phyloP scores from a whole-genome alignment of 2,329 filamentous ascomycete genomes.

The Epichloe scottii region DNA sequence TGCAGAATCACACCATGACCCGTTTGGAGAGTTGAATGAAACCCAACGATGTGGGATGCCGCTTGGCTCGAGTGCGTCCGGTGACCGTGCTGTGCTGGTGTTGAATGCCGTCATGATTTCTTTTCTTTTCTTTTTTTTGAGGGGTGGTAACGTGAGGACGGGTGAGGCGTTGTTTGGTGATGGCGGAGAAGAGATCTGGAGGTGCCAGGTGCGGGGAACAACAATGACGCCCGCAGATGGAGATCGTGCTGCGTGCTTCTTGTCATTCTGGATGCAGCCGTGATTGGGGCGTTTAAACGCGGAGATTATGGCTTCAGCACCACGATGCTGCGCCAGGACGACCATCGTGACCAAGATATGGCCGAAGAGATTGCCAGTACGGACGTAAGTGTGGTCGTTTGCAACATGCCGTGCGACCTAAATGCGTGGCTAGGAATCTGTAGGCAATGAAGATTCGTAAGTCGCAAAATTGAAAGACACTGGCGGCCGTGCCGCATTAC shows the following conservation, averaged over 20 bases:
- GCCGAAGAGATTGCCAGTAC: constrained; percentile 23
- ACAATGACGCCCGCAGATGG: no score
- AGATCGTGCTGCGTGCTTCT: neutral
- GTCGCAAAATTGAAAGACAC: no score
- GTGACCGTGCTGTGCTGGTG: constrained; percentile 1
- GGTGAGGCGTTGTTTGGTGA: neutral
- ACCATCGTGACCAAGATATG: constrained; percentile 26
- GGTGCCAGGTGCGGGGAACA: no score
- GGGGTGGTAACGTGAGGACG: neutral
- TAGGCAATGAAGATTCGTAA: no score
- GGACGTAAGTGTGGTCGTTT: no score
- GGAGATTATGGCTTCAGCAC: constrained; percentile 11
- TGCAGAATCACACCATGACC: neutral
- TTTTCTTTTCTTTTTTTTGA: neutral
- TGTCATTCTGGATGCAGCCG: neutral
- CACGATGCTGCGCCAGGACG: constrained; percentile 5
- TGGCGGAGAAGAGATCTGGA: neutral
- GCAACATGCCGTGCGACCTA: no score
- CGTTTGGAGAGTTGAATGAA: neutral
- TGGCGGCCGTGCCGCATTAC: no score
- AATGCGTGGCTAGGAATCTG: no score
- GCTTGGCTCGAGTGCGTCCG: neutral
- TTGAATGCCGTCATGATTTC: neutral
- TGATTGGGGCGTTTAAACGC: neutral
- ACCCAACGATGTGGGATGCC: neutral